These are phyloP conservation scores for Wickerhamiella occidentalis DNA, from an alignment of 805 yeast species.

Conservation along the genomic window DNA sequence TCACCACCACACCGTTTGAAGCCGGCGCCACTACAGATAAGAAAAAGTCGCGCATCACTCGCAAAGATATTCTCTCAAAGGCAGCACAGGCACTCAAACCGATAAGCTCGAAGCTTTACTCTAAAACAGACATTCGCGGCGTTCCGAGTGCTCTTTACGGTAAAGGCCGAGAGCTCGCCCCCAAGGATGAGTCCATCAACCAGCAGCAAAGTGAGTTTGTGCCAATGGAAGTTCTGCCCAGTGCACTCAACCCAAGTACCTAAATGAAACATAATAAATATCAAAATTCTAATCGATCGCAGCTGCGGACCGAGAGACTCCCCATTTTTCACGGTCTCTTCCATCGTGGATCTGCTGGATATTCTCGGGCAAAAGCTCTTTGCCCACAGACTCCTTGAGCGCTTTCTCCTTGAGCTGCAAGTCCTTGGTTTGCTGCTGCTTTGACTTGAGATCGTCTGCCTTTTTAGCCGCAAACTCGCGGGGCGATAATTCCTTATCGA, in stretches of 20 bases:
- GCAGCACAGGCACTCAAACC: constrained; percentile 19
- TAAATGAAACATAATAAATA: background rate
- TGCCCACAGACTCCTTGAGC: constrained; percentile 22
- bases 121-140: constrained; percentile 14
- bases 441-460: constrained; percentile 25
- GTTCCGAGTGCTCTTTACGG: constrained; percentile 9
- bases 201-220: background rate
- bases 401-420: constrained; percentile 22
- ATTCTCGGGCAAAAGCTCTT: constrained; percentile 25
- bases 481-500: constrained; percentile 22
- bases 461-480: constrained; percentile 25
- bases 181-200: background rate
- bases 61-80: constrained; percentile 19
- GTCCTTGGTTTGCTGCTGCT: constrained; percentile 21
- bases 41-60: constrained; percentile 13
- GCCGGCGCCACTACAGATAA: background rate
- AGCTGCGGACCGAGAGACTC: constrained; percentile 32
- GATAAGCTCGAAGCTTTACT: constrained; percentile 13
- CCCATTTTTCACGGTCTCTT: constrained; percentile 34
- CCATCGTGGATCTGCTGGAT: constrained; percentile 31
- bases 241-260: background rate
- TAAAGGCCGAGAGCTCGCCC: background rate
- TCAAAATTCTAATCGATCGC: constrained; percentile 25
- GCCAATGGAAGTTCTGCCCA: background rate
- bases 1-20: background rate